A percentile compares a stretch with the other conserved stretches of the same genome.
Conservation (phyloP, 1,284 basidiomycete genomes). For the Cutaneotrichosporon sp. region DNA sequence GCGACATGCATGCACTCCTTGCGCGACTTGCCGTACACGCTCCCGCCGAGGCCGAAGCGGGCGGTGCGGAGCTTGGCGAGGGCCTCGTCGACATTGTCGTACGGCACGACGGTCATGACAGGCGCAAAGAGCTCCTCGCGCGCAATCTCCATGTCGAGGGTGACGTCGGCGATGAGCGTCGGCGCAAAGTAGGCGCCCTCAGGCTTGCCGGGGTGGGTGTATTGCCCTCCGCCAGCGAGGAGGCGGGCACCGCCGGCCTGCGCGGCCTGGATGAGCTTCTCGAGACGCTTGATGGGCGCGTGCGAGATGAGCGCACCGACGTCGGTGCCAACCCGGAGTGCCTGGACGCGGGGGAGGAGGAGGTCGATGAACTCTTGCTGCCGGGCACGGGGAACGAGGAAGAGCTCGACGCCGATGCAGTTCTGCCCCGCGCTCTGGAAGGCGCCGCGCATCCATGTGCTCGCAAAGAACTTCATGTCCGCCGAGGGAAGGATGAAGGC, state of each 20-base stretch:
- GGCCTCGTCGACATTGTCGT: slow-evolving; percentile 76
- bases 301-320: slow-evolving; percentile 58
- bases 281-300: slow-evolving; percentile 65
- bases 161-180: slow-evolving; percentile 81
- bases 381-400: slow-evolving; percentile 63
- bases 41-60: slow-evolving; percentile 87
- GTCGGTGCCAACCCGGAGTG: slow-evolving; percentile 64
- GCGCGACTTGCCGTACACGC: slow-evolving; percentile 86
- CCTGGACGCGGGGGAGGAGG: slow-evolving; percentile 64
- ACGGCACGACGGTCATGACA: slow-evolving; percentile 78
- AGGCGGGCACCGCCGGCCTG: slow-evolving; percentile 68
- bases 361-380: slow-evolving; percentile 66
- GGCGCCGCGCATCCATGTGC: slow-evolving; percentile 73
- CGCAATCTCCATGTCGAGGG: slow-evolving; percentile 72
- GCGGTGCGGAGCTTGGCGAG: slow-evolving; percentile 83
- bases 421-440: slow-evolving; percentile 77
- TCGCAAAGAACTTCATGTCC: slow-evolving; percentile 56
- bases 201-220: slow-evolving; percentile 65
- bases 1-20: slow-evolving; percentile 75
- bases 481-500: slow-evolving; percentile 57
- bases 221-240: slow-evolving; percentile 66
- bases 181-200: slow-evolving; percentile 80
- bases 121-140: slow-evolving; percentile 88
- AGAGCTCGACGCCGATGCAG: slow-evolving; percentile 92
- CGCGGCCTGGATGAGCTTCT: slow-evolving; percentile 70